Evolutionary conservation across 495 filamentous ascomycete species (phyloP).

Genomic region (Neurospora tetraspora): DNA sequence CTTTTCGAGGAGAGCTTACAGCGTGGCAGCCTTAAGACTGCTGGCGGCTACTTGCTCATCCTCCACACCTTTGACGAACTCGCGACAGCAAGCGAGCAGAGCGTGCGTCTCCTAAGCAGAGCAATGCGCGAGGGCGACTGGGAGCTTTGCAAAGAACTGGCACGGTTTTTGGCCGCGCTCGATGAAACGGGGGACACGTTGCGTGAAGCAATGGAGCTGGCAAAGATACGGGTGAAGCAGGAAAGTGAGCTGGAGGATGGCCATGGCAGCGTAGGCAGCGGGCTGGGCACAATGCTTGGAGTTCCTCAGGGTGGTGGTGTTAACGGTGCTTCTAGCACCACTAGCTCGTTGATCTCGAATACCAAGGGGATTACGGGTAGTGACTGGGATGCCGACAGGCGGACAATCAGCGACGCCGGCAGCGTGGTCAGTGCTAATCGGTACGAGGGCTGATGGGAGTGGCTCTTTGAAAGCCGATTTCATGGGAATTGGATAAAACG

Average conservation of each 20-base stretch:
- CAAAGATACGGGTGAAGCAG: conserved; percentile 44
- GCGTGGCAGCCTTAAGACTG: conserved; percentile 81
- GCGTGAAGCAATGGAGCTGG: conserved; percentile 63
- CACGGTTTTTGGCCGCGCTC: conserved; percentile 83
- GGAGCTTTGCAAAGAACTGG: conserved; percentile 93
- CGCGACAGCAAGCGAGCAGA: conserved; percentile 64
- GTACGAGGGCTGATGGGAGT: neutral
- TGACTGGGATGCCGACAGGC: conserved; percentile 20
- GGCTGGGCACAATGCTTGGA: conserved; percentile 42
- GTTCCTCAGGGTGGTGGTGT: conserved; percentile 30
- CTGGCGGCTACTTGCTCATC: conserved; percentile 91
- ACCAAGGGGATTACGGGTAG: conserved; percentile 11
- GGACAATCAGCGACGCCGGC: conserved; percentile 21
- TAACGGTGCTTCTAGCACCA: conserved; percentile 15
- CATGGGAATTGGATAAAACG: neutral
- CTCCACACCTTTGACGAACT: conserved; percentile 88
- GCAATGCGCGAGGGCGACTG: conserved; percentile 83
- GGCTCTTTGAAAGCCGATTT: neutral
- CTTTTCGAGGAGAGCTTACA: conserved; percentile 87
- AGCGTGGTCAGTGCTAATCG: conserved; percentile 12
- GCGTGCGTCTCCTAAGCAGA: conserved; percentile 69
- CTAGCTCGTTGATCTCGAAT: conserved; percentile 1
- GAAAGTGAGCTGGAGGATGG: conserved; percentile 25
- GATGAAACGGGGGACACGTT: conserved; percentile 80
- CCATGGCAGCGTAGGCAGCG: conserved; percentile 16